phyloP scores from a whole-genome alignment of 208 protist genomes.

The Leishmania arabica region DNA sequence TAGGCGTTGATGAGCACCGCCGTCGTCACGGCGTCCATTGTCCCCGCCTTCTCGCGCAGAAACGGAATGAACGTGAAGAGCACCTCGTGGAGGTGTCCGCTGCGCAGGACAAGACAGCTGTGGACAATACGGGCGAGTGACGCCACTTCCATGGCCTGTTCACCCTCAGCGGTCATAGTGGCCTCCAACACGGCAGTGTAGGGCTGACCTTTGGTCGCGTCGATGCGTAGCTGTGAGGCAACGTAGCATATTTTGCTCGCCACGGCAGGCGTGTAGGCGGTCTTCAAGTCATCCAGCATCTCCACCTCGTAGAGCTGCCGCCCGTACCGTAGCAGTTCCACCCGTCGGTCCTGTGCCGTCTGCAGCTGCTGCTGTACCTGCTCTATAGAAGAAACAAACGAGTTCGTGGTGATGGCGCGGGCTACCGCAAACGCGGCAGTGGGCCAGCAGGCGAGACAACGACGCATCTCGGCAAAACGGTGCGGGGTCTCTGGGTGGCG shows the following conservation, averaged over 20 bases:
- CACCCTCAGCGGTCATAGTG: constrained; percentile 38
- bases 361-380: constrained; percentile 79
- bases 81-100: constrained; percentile 70
- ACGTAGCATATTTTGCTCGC: constrained; percentile 70
- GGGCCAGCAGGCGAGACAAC: constrained; percentile 15
- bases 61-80: constrained; percentile 81
- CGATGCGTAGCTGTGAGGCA: constrained; percentile 77
- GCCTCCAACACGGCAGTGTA: constrained; percentile 56
- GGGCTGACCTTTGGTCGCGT: constrained; percentile 59
- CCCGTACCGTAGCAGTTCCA: constrained; percentile 77
- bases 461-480: constrained; percentile 18
- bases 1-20: constrained; percentile 91
- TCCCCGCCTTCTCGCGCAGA: constrained; percentile 39
- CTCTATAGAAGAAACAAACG: constrained; percentile 68
- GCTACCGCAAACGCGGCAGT: constrained; percentile 1
- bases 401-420: constrained; percentile 52
- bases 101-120: constrained; percentile 79
- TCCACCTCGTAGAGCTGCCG: constrained; percentile 83
- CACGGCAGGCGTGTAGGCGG: constrained; percentile 52
- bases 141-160: constrained; percentile 56
- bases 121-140: constrained; percentile 82
- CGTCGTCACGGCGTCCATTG: constrained; percentile 66
- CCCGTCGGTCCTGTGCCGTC: constrained; percentile 45
- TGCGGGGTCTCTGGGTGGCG: not conserved
- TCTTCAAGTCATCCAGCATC: constrained; percentile 63